Percentiles rank a stretch among this genome's conserved stretches.
Evolutionary conservation across 1,284 basidiomycete species (phyloP).

Genomic region (Tilletiaria anomala): DNA sequence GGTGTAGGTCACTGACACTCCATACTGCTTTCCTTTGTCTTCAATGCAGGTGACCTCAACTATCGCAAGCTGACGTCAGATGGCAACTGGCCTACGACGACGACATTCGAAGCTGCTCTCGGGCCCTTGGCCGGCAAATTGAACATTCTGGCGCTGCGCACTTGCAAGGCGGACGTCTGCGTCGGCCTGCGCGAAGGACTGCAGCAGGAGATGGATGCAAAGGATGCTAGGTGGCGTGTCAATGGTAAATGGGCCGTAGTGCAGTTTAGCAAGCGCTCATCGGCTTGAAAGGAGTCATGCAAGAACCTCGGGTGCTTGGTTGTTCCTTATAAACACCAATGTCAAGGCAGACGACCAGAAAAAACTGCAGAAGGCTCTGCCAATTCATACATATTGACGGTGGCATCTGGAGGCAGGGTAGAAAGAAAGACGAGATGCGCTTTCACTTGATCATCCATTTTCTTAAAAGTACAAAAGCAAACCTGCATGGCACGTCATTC

Average conservation of each 20-base stretch:
- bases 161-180: constrained; percentile 72
- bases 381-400: no score
- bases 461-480: no score
- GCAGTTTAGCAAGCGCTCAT: constrained; percentile 10
- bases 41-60: constrained; percentile 10
- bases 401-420: no score
- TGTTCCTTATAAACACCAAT: no score
- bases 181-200: constrained; percentile 26
- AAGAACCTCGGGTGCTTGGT: no score
- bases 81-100: constrained; percentile 69
- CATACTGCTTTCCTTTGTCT: background rate
- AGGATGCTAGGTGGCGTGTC: constrained; percentile 28
- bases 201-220: constrained; percentile 12
- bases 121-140: constrained; percentile 59
- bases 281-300: no score
- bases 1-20: no score
- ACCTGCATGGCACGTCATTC: no score
- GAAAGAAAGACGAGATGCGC: no score
- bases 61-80: constrained; percentile 66
- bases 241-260: constrained; percentile 32
- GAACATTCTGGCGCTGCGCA: constrained; percentile 68
- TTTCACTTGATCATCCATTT: no score
- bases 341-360: no score
- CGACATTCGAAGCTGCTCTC: constrained; percentile 61
- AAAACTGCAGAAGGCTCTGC: no score